These are phyloP conservation scores for Lipomyces sp. DNA, from an alignment of 805 yeast genomes.

Conservation along the genomic window DNA sequence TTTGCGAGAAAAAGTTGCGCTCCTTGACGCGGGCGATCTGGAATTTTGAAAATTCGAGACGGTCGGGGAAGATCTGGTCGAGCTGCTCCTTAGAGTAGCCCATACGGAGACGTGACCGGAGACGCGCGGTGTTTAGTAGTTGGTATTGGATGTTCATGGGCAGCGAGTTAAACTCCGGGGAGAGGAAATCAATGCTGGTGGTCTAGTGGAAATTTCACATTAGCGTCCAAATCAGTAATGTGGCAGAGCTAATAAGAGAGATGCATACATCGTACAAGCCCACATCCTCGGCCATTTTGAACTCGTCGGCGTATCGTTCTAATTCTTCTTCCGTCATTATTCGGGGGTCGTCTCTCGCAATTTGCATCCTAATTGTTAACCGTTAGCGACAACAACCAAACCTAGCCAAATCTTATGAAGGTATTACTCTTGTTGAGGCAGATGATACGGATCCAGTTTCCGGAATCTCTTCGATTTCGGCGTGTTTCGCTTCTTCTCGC, in stretches of 20 bases:
- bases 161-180: slow-evolving; percentile 68
- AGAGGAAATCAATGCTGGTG: slow-evolving; percentile 71
- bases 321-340: slow-evolving; percentile 71
- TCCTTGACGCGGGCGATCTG: slow-evolving; percentile 91
- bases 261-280: slow-evolving; percentile 38
- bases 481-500: slow-evolving; percentile 7
- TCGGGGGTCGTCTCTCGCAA: slow-evolving; percentile 54
- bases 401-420: slow-evolving; percentile 29
- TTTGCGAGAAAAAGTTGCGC: slow-evolving; percentile 85
- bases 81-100: slow-evolving; percentile 91
- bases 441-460: slow-evolving; percentile 75
- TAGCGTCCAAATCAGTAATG: background rate
- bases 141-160: slow-evolving; percentile 87
- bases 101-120: slow-evolving; percentile 87
- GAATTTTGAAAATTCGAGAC: slow-evolving; percentile 86
- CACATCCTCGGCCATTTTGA: slow-evolving; percentile 51
- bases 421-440: slow-evolving; percentile 58
- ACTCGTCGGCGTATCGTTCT: slow-evolving; percentile 54
- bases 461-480: slow-evolving; percentile 39
- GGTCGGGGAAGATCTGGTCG: slow-evolving; percentile 72
- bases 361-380: slow-evolving; percentile 39
- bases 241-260: too few relatives aligned
- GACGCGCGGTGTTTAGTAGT: slow-evolving; percentile 74
- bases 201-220: slow-evolving; percentile 12
- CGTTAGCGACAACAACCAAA: slow-evolving; percentile 38